These are phyloP conservation scores for Trichoderma cornu-damae DNA, from an alignment of 2,329 filamentous ascomycete species.

Conservation along the genomic window DNA sequence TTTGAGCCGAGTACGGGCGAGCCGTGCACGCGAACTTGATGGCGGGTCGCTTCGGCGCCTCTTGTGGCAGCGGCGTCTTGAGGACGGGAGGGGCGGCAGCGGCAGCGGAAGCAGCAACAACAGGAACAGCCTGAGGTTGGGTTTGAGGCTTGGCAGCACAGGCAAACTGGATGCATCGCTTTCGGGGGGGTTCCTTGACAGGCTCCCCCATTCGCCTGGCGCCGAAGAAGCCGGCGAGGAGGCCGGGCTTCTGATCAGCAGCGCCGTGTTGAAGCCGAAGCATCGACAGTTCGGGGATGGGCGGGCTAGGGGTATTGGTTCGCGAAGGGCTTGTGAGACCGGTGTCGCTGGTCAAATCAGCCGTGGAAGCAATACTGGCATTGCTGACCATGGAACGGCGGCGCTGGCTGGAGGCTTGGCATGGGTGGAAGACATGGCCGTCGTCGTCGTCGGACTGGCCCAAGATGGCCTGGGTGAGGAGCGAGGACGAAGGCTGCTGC, in stretches of 20 bases:
- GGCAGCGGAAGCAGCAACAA: conserved; percentile 19
- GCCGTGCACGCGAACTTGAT: conserved; percentile 74
- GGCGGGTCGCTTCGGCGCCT: conserved; percentile 51
- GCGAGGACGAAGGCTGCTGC: conserved; percentile 62
- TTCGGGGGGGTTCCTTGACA: conserved; percentile 47
- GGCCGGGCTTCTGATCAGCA: conserved; percentile 26
- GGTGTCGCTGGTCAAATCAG: conserved; percentile 91
- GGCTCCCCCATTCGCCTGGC: conserved; percentile 39
- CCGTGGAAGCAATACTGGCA: conserved; percentile 73
- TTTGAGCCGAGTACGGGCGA: conserved; percentile 42
- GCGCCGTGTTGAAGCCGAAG: conserved; percentile 36
- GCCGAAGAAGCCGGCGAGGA: conserved; percentile 25
- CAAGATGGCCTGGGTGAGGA: conserved; percentile 80
- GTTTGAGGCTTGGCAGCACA: conserved; percentile 62
- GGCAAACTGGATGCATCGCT: conserved; percentile 88
- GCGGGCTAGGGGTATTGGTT: conserved; percentile 82
- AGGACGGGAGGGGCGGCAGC: conserved; percentile 32
- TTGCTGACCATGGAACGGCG: conserved; percentile 72
- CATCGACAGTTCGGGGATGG: conserved; percentile 57
- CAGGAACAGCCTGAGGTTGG: conserved; percentile 37
- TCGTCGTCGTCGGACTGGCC: conserved; percentile 56
- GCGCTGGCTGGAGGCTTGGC: conserved; percentile 37
- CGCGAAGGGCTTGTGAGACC: conserved; percentile 85
- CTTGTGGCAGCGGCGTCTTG: conserved; percentile 30
- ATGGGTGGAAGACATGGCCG: conserved; percentile 35